phyloP scores from a whole-genome alignment of 176 grass and related monocot species.

The Canna indica region DNA sequence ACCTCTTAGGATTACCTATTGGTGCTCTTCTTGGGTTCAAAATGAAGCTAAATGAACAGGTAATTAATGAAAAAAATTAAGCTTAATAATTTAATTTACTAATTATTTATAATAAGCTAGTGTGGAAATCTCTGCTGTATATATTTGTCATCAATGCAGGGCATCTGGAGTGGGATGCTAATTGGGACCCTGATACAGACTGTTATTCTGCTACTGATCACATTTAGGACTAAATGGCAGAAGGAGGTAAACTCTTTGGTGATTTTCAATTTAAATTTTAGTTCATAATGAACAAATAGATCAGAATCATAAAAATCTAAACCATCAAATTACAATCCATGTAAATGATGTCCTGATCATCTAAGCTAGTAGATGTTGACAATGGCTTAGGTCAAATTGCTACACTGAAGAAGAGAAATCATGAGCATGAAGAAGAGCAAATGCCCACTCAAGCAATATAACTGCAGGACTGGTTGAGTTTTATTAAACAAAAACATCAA shows the following conservation, averaged over 20 bases:
- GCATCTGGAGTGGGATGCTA: slow-evolving; percentile 87
- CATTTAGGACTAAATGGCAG: slow-evolving; percentile 74
- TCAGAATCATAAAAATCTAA: too few species aligned
- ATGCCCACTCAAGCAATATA: too few species aligned
- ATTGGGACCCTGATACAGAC: slow-evolving; percentile 76
- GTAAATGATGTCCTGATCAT: too few species aligned
- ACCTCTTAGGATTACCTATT: slow-evolving; percentile 65
- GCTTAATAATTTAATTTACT: neutral
- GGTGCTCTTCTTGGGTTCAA: slow-evolving; percentile 74
- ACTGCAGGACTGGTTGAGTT: too few species aligned
- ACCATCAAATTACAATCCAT: too few species aligned
- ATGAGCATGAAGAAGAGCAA: too few species aligned
- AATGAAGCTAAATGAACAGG: slow-evolving; percentile 38
- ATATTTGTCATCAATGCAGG: slow-evolving; percentile 42
- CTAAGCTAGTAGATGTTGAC: too few species aligned
- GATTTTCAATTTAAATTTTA: slow-evolving; percentile 3
- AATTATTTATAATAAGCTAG: too few species aligned
- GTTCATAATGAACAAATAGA: neutral
- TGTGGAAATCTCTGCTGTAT: too few species aligned
- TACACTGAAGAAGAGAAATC: too few species aligned
- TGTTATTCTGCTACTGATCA: slow-evolving; percentile 42
- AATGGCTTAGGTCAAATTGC: too few species aligned
- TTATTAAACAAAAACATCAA: too few species aligned
- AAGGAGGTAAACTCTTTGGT: slow-evolving; percentile 41
- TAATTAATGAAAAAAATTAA: slow-evolving; percentile 7